Conservation (phyloP, 805 yeast species). For the Candida easanensis region DNA sequence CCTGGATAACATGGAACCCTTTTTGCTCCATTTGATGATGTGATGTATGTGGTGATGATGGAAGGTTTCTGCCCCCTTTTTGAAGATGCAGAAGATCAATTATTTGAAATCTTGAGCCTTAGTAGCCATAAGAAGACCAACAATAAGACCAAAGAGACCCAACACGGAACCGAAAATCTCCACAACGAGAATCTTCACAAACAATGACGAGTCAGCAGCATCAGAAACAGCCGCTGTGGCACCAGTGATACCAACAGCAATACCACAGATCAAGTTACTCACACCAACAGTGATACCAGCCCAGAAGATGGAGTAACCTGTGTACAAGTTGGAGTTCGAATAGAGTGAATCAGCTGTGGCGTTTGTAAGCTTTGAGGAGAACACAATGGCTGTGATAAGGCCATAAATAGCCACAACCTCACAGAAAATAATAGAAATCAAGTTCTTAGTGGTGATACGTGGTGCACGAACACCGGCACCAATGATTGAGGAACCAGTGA, state of each 20-base stretch:
- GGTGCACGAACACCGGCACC: conserved; percentile 99
- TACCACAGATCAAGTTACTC: conserved; percentile 91
- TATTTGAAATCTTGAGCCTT: conserved; percentile 85
- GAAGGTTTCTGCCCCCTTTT: too few relatives aligned
- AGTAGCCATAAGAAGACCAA: conserved; percentile 95
- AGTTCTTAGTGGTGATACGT: conserved; percentile 93
- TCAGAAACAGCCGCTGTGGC: conserved; percentile 98
- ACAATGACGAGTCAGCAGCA: conserved; percentile 93
- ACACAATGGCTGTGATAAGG: conserved; percentile 94
- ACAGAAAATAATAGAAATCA: conserved; percentile 95
- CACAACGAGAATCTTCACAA: conserved; percentile 92
- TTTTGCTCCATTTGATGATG: too few relatives aligned
- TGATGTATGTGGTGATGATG: neutral
- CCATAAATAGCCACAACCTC: conserved; percentile 99
- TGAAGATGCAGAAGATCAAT: neutral
- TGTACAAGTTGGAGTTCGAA: conserved; percentile 84
- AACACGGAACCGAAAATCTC: conserved; percentile 97
- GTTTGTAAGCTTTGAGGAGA: conserved; percentile 82
- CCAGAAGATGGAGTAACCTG: conserved; percentile 96
- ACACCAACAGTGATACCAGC: conserved; percentile 96
- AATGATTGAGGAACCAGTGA: conserved; percentile 89
- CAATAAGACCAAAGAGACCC: conserved; percentile 94
- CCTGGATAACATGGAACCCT: too few relatives aligned
- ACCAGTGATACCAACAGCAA: conserved; percentile 96
- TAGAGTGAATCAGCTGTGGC: conserved; percentile 57